Conservation (phyloP, 2,329 filamentous ascomycete species). For the Beauveria brongniartii region DNA sequence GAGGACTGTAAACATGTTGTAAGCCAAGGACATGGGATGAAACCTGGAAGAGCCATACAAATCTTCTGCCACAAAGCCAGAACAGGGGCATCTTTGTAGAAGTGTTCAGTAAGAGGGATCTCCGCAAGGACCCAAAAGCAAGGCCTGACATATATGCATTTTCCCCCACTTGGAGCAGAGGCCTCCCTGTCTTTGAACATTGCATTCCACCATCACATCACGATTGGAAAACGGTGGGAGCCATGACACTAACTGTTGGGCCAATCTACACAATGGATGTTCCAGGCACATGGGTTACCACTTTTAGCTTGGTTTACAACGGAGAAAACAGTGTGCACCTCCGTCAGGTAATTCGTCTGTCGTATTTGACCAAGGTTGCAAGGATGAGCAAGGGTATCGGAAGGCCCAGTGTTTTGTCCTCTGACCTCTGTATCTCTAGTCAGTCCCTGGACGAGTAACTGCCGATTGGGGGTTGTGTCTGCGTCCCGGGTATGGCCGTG, state of each 20-base stretch:
- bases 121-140: constrained; percentile 1
- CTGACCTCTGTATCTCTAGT: neutral
- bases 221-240: neutral
- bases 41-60: neutral
- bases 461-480: neutral
- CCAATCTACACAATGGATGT: neutral
- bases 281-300: neutral
- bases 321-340: neutral
- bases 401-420: constrained; percentile 1
- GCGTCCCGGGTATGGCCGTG: neutral
- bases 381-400: constrained; percentile 6
- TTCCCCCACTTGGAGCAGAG: constrained; percentile 1
- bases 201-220: neutral
- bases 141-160: neutral
- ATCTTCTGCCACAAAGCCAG: neutral
- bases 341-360: neutral
- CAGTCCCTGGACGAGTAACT: neutral
- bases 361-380: constrained; percentile 2
- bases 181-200: neutral
- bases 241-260: neutral
- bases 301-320: neutral
- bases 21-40: constrained; percentile 7
- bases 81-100: neutral
- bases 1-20: neutral
- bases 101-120: neutral